Base-by-base conservation (phyloP, 73 alveolate species). In the Blepharisma stoltei region DNA sequence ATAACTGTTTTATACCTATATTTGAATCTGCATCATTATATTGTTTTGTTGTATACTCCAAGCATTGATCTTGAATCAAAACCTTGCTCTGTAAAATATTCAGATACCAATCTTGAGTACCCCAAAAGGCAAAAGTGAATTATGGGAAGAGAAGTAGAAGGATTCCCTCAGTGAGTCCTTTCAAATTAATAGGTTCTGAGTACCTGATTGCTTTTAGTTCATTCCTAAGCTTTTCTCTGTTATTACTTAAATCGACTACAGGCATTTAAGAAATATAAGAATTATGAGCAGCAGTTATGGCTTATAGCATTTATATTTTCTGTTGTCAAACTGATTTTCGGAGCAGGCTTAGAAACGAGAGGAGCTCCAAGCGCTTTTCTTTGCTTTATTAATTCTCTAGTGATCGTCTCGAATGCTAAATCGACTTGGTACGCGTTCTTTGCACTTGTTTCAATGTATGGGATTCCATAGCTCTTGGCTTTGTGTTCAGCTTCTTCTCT, bases 191-290 rank as follows among this genome's bases (percentile, higher is more conserved):
- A 21, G 32, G 67, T 6, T 55, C 77, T 20, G 85, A 73, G 46
- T 83, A 83, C 48, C 78, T 83, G 41, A 83, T 66, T n/a, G 87
- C 52, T 20, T 77, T 65, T 7, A 83, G 79, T 47, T 83, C 91
- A 11, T 48, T n/a, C 67, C 71, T 83, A 8, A 83, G 53, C 20
- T 80, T 79, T 21, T 70, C 81, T 9, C 81, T n/a, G 67, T 80
- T 78, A 27, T 68, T 78, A 14, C 78, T 43, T 6, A 83, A 6
- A 52, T 83, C 91, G 37, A 87, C 91, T 25, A 53, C 27, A 6
- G 83, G 5, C 73, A 60, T 60, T 60, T 60, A 14, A 32, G 41
- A 32, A 32, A 32, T 32, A 32, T 32, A 32, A 32, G 41, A 32
- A 32, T 32, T 32, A 32, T 32, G 0, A 1, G 41, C 41, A 32